Evolutionary conservation across 208 protist genomes (phyloP).

Genomic region (Angomonas ambiguus): DNA sequence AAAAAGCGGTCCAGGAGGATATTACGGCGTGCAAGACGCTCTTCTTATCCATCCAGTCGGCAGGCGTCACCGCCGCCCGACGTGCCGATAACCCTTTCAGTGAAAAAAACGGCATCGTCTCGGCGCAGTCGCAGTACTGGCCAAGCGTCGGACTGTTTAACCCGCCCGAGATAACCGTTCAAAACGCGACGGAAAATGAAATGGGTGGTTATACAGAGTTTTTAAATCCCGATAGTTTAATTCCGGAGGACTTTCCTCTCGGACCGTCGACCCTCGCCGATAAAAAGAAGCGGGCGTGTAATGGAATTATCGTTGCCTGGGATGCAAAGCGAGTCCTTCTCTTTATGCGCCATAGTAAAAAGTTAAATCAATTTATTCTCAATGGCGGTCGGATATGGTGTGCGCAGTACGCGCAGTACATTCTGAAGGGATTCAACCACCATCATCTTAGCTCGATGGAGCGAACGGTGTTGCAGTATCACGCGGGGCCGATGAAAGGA

Average conservation of each 20-base stretch:
- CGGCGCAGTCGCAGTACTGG: slow-evolving; percentile 73
- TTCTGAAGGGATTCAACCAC: slow-evolving; percentile 78
- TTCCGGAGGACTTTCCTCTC: slow-evolving; percentile 56
- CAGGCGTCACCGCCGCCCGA: slow-evolving; percentile 75
- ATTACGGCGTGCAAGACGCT: slow-evolving; percentile 42
- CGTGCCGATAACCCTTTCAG: slow-evolving; percentile 87
- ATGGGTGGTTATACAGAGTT: slow-evolving; percentile 41
- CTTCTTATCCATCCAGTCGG: slow-evolving; percentile 70
- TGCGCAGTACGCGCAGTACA: slow-evolving; percentile 91
- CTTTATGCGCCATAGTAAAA: slow-evolving; percentile 64
- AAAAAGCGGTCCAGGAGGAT: slow-evolving; percentile 46
- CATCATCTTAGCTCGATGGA: slow-evolving; percentile 79
- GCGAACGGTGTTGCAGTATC: slow-evolving; percentile 78
- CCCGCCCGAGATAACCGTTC: slow-evolving; percentile 42
- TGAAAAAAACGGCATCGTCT: slow-evolving; percentile 68
- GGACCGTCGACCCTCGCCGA: slow-evolving; percentile 27
- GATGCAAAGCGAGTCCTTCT: slow-evolving; percentile 82
- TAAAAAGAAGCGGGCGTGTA: slow-evolving; percentile 37
- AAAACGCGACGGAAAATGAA: slow-evolving; percentile 24
- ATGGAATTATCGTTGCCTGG: slow-evolving; percentile 77
- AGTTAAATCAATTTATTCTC: slow-evolving; percentile 58
- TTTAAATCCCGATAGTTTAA: slow-evolving; percentile 48
- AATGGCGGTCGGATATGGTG: slow-evolving; percentile 87
- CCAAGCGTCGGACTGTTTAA: slow-evolving; percentile 42
- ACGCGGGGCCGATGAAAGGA: slow-evolving; percentile 57